phyloP scores from a whole-genome alignment of 164 flowering plant species.

The Liquidambar formosana region DNA sequence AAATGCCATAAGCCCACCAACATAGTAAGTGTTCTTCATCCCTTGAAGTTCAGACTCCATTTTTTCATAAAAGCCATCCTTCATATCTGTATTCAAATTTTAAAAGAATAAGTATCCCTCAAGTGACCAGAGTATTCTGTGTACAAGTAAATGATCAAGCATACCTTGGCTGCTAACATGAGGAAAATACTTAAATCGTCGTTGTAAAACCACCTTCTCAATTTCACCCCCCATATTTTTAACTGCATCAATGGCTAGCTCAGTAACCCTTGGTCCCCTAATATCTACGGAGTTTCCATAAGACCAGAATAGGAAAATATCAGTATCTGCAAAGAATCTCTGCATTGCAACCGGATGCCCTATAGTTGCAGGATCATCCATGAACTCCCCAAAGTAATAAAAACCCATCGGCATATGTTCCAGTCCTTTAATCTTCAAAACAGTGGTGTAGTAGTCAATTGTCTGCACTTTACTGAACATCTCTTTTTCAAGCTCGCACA shows the following conservation, averaged over 20 bases:
- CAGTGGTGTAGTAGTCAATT: conserved; percentile 82
- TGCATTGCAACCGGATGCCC: conserved; percentile 88
- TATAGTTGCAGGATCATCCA: conserved; percentile 71
- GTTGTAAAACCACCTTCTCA: conserved; percentile 52
- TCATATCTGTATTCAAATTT: conserved; percentile 55
- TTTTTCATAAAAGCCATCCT: conserved; percentile 65
- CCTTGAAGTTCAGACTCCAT: conserved; percentile 76
- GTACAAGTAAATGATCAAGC: conserved; percentile 7
- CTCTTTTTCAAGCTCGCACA: conserved; percentile 58
- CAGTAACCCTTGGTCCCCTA: conserved; percentile 45
- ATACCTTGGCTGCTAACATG: conserved; percentile 74
- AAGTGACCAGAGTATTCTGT: not conserved
- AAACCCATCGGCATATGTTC: conserved; percentile 71
- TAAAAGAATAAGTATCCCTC: conserved; percentile 7
- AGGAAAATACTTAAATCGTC: conserved; percentile 76
- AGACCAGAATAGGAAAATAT: conserved; percentile 81
- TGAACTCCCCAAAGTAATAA: conserved; percentile 71
- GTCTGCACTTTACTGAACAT: conserved; percentile 64
- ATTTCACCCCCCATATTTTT: conserved; percentile 63
- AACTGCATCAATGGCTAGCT: conserved; percentile 46
- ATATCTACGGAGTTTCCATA: conserved; percentile 67
- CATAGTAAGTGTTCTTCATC: conserved; percentile 59
- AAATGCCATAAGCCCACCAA: conserved; percentile 81
- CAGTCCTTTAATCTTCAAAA: conserved; percentile 67
- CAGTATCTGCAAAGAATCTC: conserved; percentile 63